Evolutionary conservation across 768 basidiomycete species (phyloP), one percentile per base, ranked within the genome.

Genomic region (Suillus luteus): DNA sequence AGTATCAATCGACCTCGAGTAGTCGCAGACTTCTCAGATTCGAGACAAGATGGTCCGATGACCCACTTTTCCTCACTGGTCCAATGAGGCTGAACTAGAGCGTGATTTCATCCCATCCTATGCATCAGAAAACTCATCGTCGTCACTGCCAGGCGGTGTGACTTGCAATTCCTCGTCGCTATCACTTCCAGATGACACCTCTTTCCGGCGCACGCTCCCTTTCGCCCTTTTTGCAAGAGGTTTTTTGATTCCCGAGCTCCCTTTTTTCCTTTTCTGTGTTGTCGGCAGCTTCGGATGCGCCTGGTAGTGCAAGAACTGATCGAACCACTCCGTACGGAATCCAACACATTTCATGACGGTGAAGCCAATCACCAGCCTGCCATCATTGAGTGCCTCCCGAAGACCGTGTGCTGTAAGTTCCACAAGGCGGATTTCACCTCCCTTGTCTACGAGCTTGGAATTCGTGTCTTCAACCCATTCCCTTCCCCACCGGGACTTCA

Each of bases 291-390:
- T 67, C 5, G 70, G 67, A 49, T 68, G 43, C 5, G 64, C 61
- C 31, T 66, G 58, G 27, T 62, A 66, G 35, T 68, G 41, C 22
- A 64, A 24, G 38, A 69, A 60, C 22, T 60, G 38, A 31, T 70
- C 64, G 59, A 67, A 63, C 70, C 69, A 69, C 10, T 68, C 67
- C 14, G 64, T 19, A 14, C 69, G 69, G 57, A 63, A 71, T 49
- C 65, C 65, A 37, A 67, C 67, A 24, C 70, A 69, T 40, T 67
- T 62, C 35, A 71, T 61, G 33, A 69, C 64, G 12, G 65, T 66
- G 64, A 71, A 71, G 7, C 65, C 55, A 14, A 71, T 71, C 7
- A 10, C 22, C 2, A 69, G 37, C 7, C 68, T 64, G 10, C 70
- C 70, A 35, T 71, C 70, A 17, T 58, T 14, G 15, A 71, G 59